phyloP scores from a whole-genome alignment of 2,329 filamentous ascomycete species.

The Monosporascus sp. region DNA sequence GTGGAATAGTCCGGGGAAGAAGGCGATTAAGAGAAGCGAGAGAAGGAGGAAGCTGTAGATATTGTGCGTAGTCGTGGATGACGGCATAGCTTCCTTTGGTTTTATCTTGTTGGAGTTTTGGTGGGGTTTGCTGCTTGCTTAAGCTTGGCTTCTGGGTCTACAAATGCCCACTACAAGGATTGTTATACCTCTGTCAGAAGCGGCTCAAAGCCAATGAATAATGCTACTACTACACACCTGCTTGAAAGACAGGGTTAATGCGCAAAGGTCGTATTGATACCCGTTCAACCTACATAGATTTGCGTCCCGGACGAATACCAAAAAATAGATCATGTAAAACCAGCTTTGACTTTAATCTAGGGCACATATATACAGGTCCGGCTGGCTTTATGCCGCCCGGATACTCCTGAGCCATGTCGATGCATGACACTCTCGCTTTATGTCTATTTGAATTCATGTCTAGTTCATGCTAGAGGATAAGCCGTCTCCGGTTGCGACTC shows the following conservation, averaged over 20 bases:
- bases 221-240: no score
- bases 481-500: slow-evolving; percentile 74
- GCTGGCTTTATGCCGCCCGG: background rate
- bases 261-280: no score
- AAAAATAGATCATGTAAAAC: background rate
- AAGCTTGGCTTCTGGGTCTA: background rate
- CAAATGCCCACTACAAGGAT: background rate
- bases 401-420: slow-evolving; percentile 2
- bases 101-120: slow-evolving; percentile 11
- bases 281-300: slow-evolving; percentile 1
- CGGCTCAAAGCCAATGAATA: no score
- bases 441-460: background rate
- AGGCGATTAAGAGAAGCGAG: slow-evolving; percentile 40
- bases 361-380: slow-evolving; percentile 1
- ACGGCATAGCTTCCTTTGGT: slow-evolving; percentile 30
- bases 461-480: slow-evolving; percentile 63
- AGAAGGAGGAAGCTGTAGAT: slow-evolving; percentile 39
- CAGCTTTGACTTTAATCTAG: background rate
- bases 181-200: no score
- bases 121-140: slow-evolving; percentile 16
- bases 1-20: slow-evolving; percentile 51
- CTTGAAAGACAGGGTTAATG: no score
- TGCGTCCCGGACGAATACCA: slow-evolving; percentile 2
- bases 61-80: slow-evolving; percentile 28
- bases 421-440: slow-evolving; percentile 1